phyloP scores from a whole-genome alignment of 148 eudicot genomes.

The Rhododendron mucronatum region DNA sequence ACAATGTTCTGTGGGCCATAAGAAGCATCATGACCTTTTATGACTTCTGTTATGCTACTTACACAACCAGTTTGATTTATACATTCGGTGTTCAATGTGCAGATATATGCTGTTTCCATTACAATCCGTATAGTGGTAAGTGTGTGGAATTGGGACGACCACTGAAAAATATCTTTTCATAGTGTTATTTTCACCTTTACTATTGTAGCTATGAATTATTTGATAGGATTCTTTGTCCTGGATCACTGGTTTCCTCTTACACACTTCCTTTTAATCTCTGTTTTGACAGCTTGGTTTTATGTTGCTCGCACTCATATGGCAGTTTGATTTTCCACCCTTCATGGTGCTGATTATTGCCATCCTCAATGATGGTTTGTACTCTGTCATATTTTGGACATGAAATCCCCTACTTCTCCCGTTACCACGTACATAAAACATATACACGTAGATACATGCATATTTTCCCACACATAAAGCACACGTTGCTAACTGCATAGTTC shows the following conservation, averaged over 20 bases:
- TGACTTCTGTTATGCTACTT: background rate
- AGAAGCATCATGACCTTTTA: background rate
- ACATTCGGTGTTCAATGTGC: conserved; percentile 18
- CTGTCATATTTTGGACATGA: background rate
- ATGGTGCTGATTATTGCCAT: conserved; percentile 60
- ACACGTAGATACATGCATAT: background rate
- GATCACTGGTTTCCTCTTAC: background rate
- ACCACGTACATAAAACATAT: background rate
- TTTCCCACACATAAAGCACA: background rate
- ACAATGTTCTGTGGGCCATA: background rate
- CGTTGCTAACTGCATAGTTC: background rate
- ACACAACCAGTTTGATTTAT: background rate
- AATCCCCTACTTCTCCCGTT: background rate
- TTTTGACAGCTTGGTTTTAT: conserved; percentile 39
- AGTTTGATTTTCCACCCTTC: conserved; percentile 49
- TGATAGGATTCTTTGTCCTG: background rate
- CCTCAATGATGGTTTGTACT: conserved; percentile 37
- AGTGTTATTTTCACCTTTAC: background rate
- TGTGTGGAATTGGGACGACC: conserved; percentile 9
- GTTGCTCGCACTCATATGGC: conserved; percentile 51
- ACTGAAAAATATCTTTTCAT: background rate
- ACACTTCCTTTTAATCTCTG: background rate
- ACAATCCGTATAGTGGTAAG: conserved; percentile 72
- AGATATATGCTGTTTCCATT: conserved; percentile 67
- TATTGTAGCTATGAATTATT: background rate